These are phyloP conservation scores for Actinidia arguta DNA, from an alignment of 179 eudicot genomes.

Conservation along the genomic window DNA sequence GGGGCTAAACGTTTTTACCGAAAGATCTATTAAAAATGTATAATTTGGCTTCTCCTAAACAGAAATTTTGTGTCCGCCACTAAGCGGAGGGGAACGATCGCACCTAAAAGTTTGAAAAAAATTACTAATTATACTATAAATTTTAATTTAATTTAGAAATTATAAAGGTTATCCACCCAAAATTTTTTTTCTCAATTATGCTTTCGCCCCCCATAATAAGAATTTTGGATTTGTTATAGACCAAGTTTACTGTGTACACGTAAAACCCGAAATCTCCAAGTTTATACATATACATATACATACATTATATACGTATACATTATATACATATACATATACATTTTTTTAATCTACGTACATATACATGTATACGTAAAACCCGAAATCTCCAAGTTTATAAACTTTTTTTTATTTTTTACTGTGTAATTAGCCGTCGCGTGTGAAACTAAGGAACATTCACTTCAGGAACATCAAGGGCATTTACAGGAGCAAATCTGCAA, in stretches of 20 bases:
- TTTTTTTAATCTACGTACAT: background rate
- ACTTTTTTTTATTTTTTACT: background rate
- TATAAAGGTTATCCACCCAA: too few species aligned
- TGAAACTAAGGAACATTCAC: background rate
- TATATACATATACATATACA: background rate
- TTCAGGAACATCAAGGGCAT: slow-evolving; percentile 14
- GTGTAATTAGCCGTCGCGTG: background rate
- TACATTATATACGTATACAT: too few species aligned
- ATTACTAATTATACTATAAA: too few species aligned
- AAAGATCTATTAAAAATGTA: too few species aligned
- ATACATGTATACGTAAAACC: background rate
- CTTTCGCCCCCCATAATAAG: too few species aligned
- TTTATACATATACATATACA: background rate
- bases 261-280: background rate
- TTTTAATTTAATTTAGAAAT: too few species aligned
- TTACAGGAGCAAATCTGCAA: background rate
- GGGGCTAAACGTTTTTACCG: too few species aligned
- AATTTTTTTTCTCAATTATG: too few species aligned
- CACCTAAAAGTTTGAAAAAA: too few species aligned
- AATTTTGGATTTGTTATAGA: slow-evolving; percentile 23
- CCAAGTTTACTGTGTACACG: slow-evolving; percentile 7
- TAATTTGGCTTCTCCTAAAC: too few species aligned
- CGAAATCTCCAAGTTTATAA: background rate
- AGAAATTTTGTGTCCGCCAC: too few species aligned
- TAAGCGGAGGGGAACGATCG: too few species aligned